Base-by-base conservation (phyloP, 228 moss, liverwort and hornwort genomes). In the Sphagnum magellanicum region DNA sequence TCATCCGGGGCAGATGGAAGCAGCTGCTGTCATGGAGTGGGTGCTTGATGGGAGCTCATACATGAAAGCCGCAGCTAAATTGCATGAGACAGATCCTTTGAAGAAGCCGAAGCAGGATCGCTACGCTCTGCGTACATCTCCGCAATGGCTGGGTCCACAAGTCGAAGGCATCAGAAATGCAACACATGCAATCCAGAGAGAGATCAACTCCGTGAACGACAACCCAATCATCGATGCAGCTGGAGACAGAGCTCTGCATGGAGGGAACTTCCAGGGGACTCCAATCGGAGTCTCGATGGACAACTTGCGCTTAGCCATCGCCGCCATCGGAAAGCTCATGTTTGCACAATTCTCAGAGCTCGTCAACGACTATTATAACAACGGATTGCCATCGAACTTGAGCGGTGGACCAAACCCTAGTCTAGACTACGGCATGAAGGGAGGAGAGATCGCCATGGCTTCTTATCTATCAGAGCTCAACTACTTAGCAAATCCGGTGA, bases 91-190 rank as follows among this genome's bases (percentile, higher is more conserved):
- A 14, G 81, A 81, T 70, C 77, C 81, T 0, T 64, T 81, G 77
- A 81, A 81, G 74, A 76, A 77, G 16, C 72, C 72, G 11, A 76
- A 76, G 76, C 76, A 76, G 53, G 76, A 76, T 67, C 49, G 76
- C 46, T 81, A 81, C 52, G 81, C 81, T 71, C 81, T 81, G 32
- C 81, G 81, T 1, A 74, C 81, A n/a, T 81, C 81, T 10, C 81
- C 81, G 5, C 81, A 81, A 51, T 81, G 81, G 77, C 74, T 81
- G 17, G 81, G 81, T 14, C 81, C 81, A 60, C 81, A 81, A 71
- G 76, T 76, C 32, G 78, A 78, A 58, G 78, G 67, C 14, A 72
- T 77, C 50, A 66, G 77, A 11, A 51, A 60, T 10, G 77, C 77
- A 13, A 77, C 77, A 15, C 77, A 77, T 57, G 52, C 77, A 13